Conservation (phyloP, 352 stramenopile genomes). For the Phytophthora pseudosyringae region DNA sequence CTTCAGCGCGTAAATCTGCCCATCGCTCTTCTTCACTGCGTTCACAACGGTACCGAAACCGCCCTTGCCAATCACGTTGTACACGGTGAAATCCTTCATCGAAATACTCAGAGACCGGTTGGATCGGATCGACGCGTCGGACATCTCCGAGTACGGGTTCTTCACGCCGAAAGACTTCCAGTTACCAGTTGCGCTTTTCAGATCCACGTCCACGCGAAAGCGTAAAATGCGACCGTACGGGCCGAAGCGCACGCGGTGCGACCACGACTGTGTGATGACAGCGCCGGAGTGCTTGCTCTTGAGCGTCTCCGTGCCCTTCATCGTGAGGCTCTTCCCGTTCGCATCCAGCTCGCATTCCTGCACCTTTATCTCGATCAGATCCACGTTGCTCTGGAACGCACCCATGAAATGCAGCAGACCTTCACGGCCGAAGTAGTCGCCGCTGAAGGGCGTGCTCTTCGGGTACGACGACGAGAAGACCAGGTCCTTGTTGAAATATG, state of each 20-base stretch:
- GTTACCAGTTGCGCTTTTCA: constrained; percentile 68
- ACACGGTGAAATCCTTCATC: constrained; percentile 91
- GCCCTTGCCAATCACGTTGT: constrained; percentile 91
- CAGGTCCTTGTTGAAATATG: constrained; percentile 92
- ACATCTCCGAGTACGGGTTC: constrained; percentile 83
- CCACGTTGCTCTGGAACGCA: constrained; percentile 77
- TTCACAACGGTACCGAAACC: constrained; percentile 91
- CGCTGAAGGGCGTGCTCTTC: constrained; percentile 77
- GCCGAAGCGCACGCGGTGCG: constrained; percentile 78
- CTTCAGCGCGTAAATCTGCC: constrained; percentile 92
- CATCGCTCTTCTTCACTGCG: constrained; percentile 90
- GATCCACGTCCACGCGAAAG: constrained; percentile 79
- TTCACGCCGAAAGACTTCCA: constrained; percentile 86
- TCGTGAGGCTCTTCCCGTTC: constrained; percentile 70
- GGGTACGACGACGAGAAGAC: constrained; percentile 87
- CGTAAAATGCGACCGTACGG: constrained; percentile 85
- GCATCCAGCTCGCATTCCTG: constrained; percentile 63
- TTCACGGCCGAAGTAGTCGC: constrained; percentile 88
- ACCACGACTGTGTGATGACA: constrained; percentile 79
- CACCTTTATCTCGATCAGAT: constrained; percentile 83
- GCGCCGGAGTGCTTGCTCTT: constrained; percentile 80
- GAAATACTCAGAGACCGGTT: constrained; percentile 89
- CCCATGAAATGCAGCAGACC: constrained; percentile 81
- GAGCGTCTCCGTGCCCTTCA: constrained; percentile 84
- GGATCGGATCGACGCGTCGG: constrained; percentile 78